Conservation (phyloP, 805 yeast genomes). For the Candida namnaoensis region DNA sequence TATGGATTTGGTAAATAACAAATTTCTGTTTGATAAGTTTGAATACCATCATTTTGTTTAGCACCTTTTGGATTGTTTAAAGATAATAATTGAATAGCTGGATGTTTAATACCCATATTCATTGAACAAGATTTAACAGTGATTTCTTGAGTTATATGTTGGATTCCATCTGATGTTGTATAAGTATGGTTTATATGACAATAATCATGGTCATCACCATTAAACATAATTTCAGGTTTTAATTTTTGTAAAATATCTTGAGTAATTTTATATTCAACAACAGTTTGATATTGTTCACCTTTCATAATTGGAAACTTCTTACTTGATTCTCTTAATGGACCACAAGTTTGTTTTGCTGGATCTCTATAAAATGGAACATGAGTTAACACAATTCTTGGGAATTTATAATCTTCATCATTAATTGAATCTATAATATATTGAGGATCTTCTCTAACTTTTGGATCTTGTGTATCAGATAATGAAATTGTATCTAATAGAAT, state of each 20-base stretch:
- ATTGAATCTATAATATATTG: slow-evolving; percentile 39
- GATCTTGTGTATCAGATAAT: slow-evolving; percentile 48
- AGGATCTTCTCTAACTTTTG: slow-evolving; percentile 37
- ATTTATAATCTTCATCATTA: slow-evolving; percentile 13
- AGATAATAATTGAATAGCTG: slow-evolving; percentile 81
- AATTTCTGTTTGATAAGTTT: slow-evolving; percentile 33
- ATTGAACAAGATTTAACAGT: slow-evolving; percentile 86
- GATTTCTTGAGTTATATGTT: slow-evolving; percentile 49
- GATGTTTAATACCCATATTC: slow-evolving; percentile 84
- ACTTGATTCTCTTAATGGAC: slow-evolving; percentile 63
- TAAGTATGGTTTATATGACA: slow-evolving; percentile 63
- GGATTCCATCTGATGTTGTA: slow-evolving; percentile 12
- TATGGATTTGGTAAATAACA: slow-evolving; percentile 54
- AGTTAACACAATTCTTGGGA: slow-evolving; percentile 62
- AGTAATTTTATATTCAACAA: slow-evolving; percentile 55
- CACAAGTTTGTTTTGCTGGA: slow-evolving; percentile 58
- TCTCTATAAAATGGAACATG: slow-evolving; percentile 87
- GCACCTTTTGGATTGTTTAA: slow-evolving; percentile 36
- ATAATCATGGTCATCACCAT: slow-evolving; percentile 97
- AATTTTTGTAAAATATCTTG: slow-evolving; percentile 48
- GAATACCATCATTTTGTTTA: slow-evolving; percentile 5
- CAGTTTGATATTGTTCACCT: slow-evolving; percentile 89
- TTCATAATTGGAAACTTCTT: slow-evolving; percentile 56
- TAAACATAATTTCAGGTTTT: slow-evolving; percentile 62
- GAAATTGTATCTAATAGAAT: slow-evolving; percentile 81